These are phyloP conservation scores for Pseudopyricularia javanii DNA, from an alignment of 2,329 filamentous ascomycete species.

Conservation along the genomic window DNA sequence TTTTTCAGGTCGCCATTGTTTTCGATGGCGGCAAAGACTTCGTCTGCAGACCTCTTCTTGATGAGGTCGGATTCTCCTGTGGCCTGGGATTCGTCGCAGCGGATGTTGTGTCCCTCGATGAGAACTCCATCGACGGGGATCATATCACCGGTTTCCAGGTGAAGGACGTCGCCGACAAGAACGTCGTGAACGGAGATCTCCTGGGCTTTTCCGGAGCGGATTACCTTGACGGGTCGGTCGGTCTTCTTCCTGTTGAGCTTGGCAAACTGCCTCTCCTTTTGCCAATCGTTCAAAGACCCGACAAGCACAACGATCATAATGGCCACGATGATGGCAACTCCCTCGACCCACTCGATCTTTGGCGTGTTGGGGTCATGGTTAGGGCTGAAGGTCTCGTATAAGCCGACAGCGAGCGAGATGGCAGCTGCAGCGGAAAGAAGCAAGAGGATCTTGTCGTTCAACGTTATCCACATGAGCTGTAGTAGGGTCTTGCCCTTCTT, in stretches of 20 bases:
- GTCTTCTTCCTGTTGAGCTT: conserved; percentile 30
- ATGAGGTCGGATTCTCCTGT: conserved; percentile 60
- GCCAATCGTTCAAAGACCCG: conserved; percentile 49
- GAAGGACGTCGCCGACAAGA: conserved; percentile 52
- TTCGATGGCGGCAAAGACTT: conserved; percentile 53
- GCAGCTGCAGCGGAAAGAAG: conserved; percentile 56
- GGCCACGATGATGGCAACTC: conserved; percentile 65
- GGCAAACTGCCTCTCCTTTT: conserved; percentile 13
- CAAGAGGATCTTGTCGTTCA: conserved; percentile 64
- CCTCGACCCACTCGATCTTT: conserved; percentile 56
- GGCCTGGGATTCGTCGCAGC: conserved; percentile 58
- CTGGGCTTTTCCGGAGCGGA: conserved; percentile 50
- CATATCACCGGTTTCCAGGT: conserved; percentile 56
- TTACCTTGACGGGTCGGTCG: conserved; percentile 48
- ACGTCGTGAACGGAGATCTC: conserved; percentile 52
- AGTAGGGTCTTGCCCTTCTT: conserved; percentile 4
- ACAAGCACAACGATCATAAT: conserved; percentile 50
- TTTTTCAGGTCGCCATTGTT: conserved; percentile 50
- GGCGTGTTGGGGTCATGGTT: conserved; percentile 25
- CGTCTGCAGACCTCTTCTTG: conserved; percentile 47
- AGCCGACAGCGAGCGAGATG: conserved; percentile 55
- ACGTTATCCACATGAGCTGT: conserved; percentile 52
- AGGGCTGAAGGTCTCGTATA: conserved; percentile 52
- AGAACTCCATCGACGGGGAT: conserved; percentile 56
- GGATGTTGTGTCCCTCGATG: conserved; percentile 50